Percentiles rank a stretch among this genome's conserved stretches.
These are phyloP conservation scores for Fusarium lyarnte DNA, from an alignment of 2,329 filamentous ascomycete genomes.

Conservation along the genomic window DNA sequence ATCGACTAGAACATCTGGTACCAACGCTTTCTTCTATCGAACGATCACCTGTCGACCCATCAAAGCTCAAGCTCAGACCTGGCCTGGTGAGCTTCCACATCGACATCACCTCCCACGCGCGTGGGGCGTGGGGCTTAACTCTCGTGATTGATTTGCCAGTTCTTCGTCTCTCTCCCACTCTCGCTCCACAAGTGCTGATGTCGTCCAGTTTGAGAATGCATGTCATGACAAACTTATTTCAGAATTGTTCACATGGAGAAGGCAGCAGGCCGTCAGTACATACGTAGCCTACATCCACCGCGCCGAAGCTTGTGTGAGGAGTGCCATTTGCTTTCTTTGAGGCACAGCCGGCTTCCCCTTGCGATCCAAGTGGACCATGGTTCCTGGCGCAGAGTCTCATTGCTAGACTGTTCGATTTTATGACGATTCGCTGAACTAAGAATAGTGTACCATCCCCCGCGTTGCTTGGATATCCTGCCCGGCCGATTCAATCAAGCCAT, in stretches of 20 bases:
- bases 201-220: constrained; percentile 32
- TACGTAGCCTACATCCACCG: constrained; percentile 20
- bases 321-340: constrained; percentile 15
- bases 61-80: constrained; percentile 19
- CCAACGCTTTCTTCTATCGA: background rate
- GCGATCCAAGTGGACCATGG: constrained; percentile 33
- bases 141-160: constrained; percentile 42
- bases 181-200: constrained; percentile 45
- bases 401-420: constrained; percentile 23
- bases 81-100: constrained; percentile 37
- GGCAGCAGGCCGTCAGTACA: constrained; percentile 18
- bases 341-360: constrained; percentile 16
- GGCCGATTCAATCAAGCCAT: constrained; percentile 23
- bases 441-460: constrained; percentile 39
- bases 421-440: constrained; percentile 41
- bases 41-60: constrained; percentile 1
- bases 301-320: constrained; percentile 23
- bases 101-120: constrained; percentile 38
- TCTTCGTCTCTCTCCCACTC: constrained; percentile 40
- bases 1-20: background rate
- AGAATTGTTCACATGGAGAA: constrained; percentile 39
- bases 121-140: constrained; percentile 43
- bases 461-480: constrained; percentile 34
- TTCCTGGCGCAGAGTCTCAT: constrained; percentile 33
- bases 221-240: constrained; percentile 45